A percentile compares a stretch with the other conserved stretches of the same genome.
phyloP scores from a whole-genome alignment of 2,329 filamentous ascomycete species.

The Exophiala sp. region DNA sequence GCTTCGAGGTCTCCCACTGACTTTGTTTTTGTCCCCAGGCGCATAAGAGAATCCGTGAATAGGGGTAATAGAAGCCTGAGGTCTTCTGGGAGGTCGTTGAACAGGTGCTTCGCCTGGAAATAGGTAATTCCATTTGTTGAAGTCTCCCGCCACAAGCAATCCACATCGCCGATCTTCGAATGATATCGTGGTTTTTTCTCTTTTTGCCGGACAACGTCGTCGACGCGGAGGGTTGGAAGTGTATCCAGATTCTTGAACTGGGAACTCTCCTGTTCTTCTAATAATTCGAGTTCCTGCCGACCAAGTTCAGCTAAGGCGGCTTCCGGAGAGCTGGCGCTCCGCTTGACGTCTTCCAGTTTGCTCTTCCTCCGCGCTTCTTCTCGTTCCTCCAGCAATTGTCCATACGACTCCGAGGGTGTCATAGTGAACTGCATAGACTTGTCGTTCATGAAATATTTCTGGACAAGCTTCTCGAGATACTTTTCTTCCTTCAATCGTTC shows the following conservation, averaged over 20 bases:
- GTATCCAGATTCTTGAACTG: constrained; percentile 80
- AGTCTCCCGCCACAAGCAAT: constrained; percentile 84
- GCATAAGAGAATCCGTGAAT: constrained; percentile 88
- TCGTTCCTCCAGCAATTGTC: constrained; percentile 66
- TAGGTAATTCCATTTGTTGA: constrained; percentile 95
- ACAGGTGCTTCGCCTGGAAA: constrained; percentile 78
- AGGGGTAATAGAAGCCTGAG: constrained; percentile 78
- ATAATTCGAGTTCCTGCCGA: constrained; percentile 69
- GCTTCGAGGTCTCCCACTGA: constrained; percentile 95
- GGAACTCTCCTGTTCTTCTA: constrained; percentile 77
- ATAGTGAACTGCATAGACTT: constrained; percentile 89
- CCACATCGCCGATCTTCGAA: constrained; percentile 54
- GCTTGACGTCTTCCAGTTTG: constrained; percentile 44
- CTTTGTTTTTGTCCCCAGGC: constrained; percentile 79
- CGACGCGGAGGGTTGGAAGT: constrained; percentile 78
- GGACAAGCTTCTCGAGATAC: constrained; percentile 77
- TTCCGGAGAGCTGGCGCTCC: constrained; percentile 63
- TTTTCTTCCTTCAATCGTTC: constrained; percentile 60
- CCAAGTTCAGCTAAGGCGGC: constrained; percentile 67
- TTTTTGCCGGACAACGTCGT: constrained; percentile 76
- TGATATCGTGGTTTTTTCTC: constrained; percentile 64
- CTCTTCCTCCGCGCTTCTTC: constrained; percentile 69
- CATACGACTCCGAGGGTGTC: constrained; percentile 73
- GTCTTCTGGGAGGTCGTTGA: constrained; percentile 76
- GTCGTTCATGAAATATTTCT: constrained; percentile 86